Evolutionary conservation across 148 eudicot species (phyloP), one percentile per base, ranked within the genome.

Genomic region (Chenopodium formosanum): DNA sequence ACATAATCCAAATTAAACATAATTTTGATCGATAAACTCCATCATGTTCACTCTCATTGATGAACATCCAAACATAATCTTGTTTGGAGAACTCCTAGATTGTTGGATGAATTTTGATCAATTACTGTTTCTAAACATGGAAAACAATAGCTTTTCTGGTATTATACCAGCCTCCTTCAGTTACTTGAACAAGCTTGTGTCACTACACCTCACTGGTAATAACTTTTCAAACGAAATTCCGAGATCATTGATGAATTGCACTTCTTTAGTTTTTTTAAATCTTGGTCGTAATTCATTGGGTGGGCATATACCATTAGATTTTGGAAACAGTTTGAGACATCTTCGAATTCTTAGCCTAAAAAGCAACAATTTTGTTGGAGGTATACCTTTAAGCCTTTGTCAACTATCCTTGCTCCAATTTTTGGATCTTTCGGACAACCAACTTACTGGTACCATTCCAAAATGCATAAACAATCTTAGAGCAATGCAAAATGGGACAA

Each of bases 141-240:
- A 73, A 60, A 29, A 58, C 37, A 80, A 80, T 25, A 62, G 19
- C 25, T 44, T 80, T 73, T 73, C 29, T 3, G 84, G 84, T 27
- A 44, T 9, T 66, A 11, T 82, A 72, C 75, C 84, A 22, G 17
- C 40, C 53, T 81, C 79, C 9, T 2, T 81, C 5, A 56, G 67
- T 13, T 9, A 22, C 60, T 31, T 75, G 40, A 22, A 25, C 10
- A 4, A 8, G 0, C 82, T 80, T 7, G 9, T 27, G 2, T 19
- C n/a, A 8, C 50, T 80, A 7, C 60, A 52, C 37, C 16, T 53
- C 34, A 50, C 75, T 44, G 34, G 76, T 53, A 82, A 82, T 76
- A 50, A 7, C 44, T 62, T 82, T 29, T 23, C 31, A 7, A 79
- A 79, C 3, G 40, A 50, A 52, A 8, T 67, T 11, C 79, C 74